These are phyloP conservation scores for Allium fistulosum DNA, from an alignment of 106 monocot species.

Conservation along the genomic window DNA sequence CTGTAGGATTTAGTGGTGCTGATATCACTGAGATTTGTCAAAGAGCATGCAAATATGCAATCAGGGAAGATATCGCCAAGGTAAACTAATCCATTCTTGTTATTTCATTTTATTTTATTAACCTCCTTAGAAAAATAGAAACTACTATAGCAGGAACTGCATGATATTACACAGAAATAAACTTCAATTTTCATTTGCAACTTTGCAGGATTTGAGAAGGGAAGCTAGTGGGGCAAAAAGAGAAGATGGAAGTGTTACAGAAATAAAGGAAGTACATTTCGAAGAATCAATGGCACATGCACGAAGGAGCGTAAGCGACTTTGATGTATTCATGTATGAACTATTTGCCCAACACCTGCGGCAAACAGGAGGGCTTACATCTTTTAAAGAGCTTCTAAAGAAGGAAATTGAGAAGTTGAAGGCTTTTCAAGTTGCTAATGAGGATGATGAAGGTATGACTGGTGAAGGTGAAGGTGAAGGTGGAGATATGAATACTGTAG, in stretches of 20 bases:
- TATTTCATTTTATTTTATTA: not conserved
- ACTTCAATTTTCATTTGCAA: not conserved
- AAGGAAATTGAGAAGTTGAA: no score
- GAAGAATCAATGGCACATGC: not conserved
- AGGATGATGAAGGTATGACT: no score
- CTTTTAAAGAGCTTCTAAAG: not conserved
- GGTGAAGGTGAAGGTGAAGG: no score
- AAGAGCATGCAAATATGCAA: slow-evolving; percentile 77
- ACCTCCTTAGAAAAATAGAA: not conserved
- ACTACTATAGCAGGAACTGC: no score
- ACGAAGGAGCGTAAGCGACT: not conserved
- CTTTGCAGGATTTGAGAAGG: not conserved
- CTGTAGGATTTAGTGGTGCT: slow-evolving; percentile 83
- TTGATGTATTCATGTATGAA: not conserved
- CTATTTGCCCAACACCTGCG: slow-evolving; percentile 1
- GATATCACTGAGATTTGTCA: slow-evolving; percentile 90
- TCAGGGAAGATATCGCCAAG: slow-evolving; percentile 87
- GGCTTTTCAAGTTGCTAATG: no score
- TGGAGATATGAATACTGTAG: no score
- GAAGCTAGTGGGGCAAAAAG: not conserved
- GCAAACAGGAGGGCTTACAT: not conserved
- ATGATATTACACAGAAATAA: not conserved
- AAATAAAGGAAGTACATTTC: not conserved
- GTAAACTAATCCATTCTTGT: slow-evolving; percentile 9
- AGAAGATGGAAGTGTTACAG: not conserved